Conservation (phyloP, 2,329 filamentous ascomycete species). For the Pseudogymnoascus sp. region DNA sequence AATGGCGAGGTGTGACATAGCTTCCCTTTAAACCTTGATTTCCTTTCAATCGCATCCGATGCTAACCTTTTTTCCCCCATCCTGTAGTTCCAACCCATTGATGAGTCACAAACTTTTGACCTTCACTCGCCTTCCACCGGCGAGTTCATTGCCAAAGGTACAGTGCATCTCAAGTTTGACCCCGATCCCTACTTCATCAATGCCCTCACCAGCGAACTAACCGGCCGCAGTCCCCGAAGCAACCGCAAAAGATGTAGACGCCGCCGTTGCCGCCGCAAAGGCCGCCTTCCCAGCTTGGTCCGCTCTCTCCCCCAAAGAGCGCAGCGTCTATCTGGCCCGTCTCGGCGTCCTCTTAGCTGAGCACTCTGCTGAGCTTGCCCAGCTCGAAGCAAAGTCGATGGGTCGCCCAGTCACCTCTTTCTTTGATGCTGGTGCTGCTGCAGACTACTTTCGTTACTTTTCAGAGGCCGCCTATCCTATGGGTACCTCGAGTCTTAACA, state of each 20-base stretch:
- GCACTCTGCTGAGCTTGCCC: constrained; percentile 35
- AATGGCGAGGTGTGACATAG: constrained; percentile 9
- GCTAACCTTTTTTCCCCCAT: background rate
- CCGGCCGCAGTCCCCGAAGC: constrained; percentile 31
- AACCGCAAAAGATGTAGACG: constrained; percentile 35
- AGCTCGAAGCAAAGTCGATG: constrained; percentile 45
- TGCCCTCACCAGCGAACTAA: background rate
- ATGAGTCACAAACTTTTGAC: background rate
- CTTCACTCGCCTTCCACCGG: background rate
- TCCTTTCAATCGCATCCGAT: background rate
- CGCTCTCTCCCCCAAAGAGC: constrained; percentile 35
- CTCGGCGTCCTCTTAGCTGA: constrained; percentile 18
- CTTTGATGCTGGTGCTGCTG: constrained; percentile 13
- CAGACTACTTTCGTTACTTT: background rate
- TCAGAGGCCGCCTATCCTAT: background rate
- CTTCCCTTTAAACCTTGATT: background rate
- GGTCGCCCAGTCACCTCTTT: constrained; percentile 10
- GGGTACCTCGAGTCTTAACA: background rate
- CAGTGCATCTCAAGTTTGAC: background rate
- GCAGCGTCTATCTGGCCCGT: constrained; percentile 34
- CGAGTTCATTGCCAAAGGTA: background rate
- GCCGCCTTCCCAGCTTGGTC: constrained; percentile 41
- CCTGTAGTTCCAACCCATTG: background rate
- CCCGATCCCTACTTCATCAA: background rate
- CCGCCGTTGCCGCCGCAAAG: constrained; percentile 38